These are phyloP conservation scores for Pyrrhoderma lamaoense DNA, from an alignment of 1,284 basidiomycete genomes.

Conservation along the genomic window DNA sequence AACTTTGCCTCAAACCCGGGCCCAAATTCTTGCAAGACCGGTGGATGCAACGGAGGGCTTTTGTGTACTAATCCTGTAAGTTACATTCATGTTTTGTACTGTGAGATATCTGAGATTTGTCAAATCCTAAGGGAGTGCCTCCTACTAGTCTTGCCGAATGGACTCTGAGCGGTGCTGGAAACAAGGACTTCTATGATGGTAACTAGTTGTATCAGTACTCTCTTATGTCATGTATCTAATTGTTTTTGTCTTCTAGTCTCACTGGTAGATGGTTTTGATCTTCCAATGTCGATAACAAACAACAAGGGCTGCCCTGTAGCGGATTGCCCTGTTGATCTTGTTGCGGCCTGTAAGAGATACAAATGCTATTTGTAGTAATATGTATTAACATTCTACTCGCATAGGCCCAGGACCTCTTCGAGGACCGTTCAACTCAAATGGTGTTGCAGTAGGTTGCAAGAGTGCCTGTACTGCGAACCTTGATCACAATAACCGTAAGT, in stretches of 20 bases:
- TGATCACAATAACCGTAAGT: constrained; percentile 35
- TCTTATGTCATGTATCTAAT: constrained; percentile 31
- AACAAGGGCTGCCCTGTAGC: constrained; percentile 43
- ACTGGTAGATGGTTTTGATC: constrained; percentile 52
- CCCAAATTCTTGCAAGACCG: constrained; percentile 34
- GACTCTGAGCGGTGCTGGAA: constrained; percentile 36
- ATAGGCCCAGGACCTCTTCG: constrained; percentile 43
- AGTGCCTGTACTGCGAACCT: constrained; percentile 52
- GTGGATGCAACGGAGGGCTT: constrained; percentile 43
- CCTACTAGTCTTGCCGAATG: constrained; percentile 55
- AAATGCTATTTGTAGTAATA: background rate
- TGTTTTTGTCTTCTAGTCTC: constrained; percentile 45
- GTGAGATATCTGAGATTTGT: too few species aligned
- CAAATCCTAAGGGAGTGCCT: constrained; percentile 39
- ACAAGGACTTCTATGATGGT: constrained; percentile 38
- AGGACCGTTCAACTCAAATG: constrained; percentile 45
- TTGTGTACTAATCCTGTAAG: constrained; percentile 26
- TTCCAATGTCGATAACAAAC: constrained; percentile 49
- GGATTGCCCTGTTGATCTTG: constrained; percentile 47
- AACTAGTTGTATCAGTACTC: too few species aligned
- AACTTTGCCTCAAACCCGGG: constrained; percentile 35
- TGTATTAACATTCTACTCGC: background rate
- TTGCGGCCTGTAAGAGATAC: constrained; percentile 32
- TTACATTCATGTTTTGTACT: too few species aligned
- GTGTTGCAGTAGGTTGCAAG: constrained; percentile 49